phyloP scores from a whole-genome alignment of 257 asterid species.

The Gentiana macrophylla region DNA sequence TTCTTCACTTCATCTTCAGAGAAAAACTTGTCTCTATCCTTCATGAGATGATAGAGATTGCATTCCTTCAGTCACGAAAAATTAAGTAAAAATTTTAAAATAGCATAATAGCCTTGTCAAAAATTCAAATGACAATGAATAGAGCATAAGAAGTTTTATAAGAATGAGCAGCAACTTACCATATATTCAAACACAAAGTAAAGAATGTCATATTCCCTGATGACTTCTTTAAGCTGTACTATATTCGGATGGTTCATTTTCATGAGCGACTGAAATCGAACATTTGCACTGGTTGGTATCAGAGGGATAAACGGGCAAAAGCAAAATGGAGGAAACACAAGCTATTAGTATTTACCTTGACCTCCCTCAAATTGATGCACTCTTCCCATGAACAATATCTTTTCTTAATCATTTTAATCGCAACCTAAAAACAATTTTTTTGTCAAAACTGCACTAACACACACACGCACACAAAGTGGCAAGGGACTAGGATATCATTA shows the following conservation, averaged over 20 bases:
- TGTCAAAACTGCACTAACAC: no score
- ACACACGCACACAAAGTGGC: background rate
- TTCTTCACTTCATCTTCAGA: constrained; percentile 64
- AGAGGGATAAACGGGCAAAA: no score
- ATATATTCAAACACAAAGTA: constrained; percentile 40
- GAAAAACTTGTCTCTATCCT: constrained; percentile 44
- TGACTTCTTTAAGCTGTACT: constrained; percentile 68
- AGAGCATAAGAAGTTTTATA: no score
- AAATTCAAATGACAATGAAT: no score
- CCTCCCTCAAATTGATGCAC: constrained; percentile 76
- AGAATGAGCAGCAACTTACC: no score
- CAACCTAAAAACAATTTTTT: background rate
- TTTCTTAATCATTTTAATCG: constrained; percentile 6
- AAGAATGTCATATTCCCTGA: constrained; percentile 54
- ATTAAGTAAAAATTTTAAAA: no score
- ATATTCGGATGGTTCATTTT: constrained; percentile 40
- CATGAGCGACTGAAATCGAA: background rate
- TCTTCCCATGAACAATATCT: constrained; percentile 59
- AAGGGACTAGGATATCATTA: background rate
- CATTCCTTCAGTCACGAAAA: constrained; percentile 12
- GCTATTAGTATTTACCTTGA: constrained; percentile 50
- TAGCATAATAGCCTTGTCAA: no score
- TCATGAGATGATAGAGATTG: constrained; percentile 75
- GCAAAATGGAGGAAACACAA: no score
- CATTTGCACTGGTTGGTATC: no score